These are phyloP conservation scores for Petunia axillaris DNA, from an alignment of 257 asterid species.

Conservation along the genomic window DNA sequence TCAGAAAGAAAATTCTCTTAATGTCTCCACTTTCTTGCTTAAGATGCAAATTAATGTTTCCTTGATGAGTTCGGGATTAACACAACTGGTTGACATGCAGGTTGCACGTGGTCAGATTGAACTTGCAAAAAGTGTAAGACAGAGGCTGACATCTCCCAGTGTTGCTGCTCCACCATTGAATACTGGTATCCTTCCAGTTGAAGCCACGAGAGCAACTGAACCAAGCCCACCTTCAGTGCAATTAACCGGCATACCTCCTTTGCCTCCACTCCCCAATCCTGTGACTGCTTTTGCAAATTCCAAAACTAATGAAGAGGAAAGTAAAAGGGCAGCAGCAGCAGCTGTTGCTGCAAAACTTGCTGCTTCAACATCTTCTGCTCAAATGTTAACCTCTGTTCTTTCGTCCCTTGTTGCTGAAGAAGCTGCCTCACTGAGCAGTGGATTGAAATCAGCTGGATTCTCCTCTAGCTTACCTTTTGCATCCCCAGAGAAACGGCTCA, in stretches of 20 bases:
- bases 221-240: constrained; percentile 41
- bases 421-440: constrained; percentile 72
- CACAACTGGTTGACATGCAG: constrained; percentile 45
- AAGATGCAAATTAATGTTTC: constrained; percentile 4
- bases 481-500: constrained; percentile 67
- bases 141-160: constrained; percentile 50
- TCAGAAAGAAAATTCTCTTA: not conserved
- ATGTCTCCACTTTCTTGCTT: not conserved
- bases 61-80: constrained; percentile 1
- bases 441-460: constrained; percentile 45
- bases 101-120: constrained; percentile 63
- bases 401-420: constrained; percentile 95
- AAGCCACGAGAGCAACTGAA: constrained; percentile 36
- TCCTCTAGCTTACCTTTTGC: constrained; percentile 44
- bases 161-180: constrained; percentile 32
- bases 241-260: constrained; percentile 38
- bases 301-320: constrained; percentile 62
- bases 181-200: constrained; percentile 37
- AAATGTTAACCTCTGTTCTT: constrained; percentile 85
- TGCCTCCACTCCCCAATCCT: constrained; percentile 44
- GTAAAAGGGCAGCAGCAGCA: constrained; percentile 83
- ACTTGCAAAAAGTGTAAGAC: constrained; percentile 51
- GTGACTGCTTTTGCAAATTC: constrained; percentile 45
- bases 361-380: constrained; percentile 89
- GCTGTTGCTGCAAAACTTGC: constrained; percentile 93